Conservation (phyloP, 176 grass and related monocot species). For the Bromus sterilis region DNA sequence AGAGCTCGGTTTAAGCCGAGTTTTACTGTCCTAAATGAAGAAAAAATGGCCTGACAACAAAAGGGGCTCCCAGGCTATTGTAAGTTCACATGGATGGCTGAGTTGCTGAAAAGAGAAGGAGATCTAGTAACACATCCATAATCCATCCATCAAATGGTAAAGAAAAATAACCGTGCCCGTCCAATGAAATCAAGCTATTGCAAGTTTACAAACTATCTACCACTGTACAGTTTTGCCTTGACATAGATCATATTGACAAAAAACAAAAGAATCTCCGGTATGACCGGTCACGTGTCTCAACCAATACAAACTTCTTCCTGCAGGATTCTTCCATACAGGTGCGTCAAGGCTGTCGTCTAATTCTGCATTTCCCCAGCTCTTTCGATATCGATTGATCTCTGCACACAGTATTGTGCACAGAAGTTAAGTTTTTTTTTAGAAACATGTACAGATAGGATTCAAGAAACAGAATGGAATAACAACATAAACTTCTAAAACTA, state of each 20-base stretch:
- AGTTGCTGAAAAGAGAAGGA: background rate
- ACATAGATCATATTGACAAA: conserved; percentile 13
- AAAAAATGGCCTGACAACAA: no score
- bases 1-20: no score
- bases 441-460: background rate
- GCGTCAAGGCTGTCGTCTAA: conserved; percentile 18
- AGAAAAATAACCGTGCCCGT: background rate
- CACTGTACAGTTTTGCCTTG: conserved; percentile 3
- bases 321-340: background rate
- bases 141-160: background rate
- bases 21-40: no score
- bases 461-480: background rate
- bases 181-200: background rate
- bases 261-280: background rate
- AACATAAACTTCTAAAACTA: background rate
- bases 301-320: conserved; percentile 3
- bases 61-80: background rate
- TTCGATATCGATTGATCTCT: conserved; percentile 33
- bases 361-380: conserved; percentile 20
- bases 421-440: background rate
- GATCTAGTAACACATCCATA: background rate
- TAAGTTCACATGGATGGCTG: background rate
- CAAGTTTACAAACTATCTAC: background rate
- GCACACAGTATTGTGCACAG: background rate
- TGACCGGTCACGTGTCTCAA: background rate